Base-by-base conservation (phyloP, 257 asterid species). In the Petunia axillaris region DNA sequence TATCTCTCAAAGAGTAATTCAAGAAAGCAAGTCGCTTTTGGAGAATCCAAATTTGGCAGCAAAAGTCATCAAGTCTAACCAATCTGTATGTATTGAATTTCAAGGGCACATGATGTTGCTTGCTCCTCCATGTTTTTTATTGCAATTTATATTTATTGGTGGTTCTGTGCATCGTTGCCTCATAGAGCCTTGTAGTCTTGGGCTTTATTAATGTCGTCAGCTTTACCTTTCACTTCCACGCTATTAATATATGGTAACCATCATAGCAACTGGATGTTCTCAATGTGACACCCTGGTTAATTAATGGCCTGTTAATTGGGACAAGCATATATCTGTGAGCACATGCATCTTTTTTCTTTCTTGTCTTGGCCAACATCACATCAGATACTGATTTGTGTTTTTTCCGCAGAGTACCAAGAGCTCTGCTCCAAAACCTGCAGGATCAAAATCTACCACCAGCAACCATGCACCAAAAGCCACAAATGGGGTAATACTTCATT, bases 1-100 rank as follows among this genome's bases (percentile, higher is more conserved):
- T 85, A 96, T 96, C 85, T 93, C 99, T 82, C 91, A 87, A 77
- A 91, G 99, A 89, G 99, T 96, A 53, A 92, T 96, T 85, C 94
- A 96, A 87, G 98, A 94, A 89, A 96, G 99, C 97, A 96, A 87
- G 88, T 88, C 97, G 60, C 83, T 96, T 82, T 68, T 91, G 86
- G 98, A 96, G 86, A 96, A 91, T 78, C 98, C 96, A 37, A 84
- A 91, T 76, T 83, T 91, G 89, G 92, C 96, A 3, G 92, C 92
- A 35, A 94, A 86, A 82, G 85, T 94, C 3, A 62, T 81, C 63
- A 89, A 87, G 81, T 75, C 83, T 66, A 86, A 65, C 52, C 85
- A 81, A 63, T 77, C 76, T 60, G 98, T 91, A 89, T 13, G 91
- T 87, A 67, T 80, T 15, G 38, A 43, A 16, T 64, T 66, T 44